Base-by-base conservation (phyloP, 257 asterid species). In the Nicotiana undulata region DNA sequence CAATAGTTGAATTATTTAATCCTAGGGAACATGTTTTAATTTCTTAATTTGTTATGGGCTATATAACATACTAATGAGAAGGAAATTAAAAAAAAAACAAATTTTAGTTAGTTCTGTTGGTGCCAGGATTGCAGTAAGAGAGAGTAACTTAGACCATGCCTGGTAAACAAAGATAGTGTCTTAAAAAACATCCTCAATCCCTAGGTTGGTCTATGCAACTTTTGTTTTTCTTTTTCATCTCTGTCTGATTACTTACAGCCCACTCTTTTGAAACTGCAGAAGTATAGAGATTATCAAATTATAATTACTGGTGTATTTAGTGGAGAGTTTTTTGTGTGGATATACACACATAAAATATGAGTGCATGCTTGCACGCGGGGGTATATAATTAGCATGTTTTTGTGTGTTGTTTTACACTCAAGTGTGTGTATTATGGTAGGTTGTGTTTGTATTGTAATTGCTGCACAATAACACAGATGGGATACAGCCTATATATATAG, bases 311-410 rank as follows among this genome's bases (percentile, higher is more conserved):
- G 4, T 70, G 58, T 58, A 5, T 66, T 46, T 66, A 79, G 81
- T 81, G 82, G 77, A 67, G 31, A 31, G 49, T 60, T 20, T 11
- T 51, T 51, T 51, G 4, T 70, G 59, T 55, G 84, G 81, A 76
- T 67, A 81, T 74, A 75, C 67, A 51, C 61, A 61, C 55, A 79
- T 40, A 82, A 79, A 84, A 84, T 82, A 74, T 61, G 56, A 60
- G 79, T 49, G 85, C 89, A 84, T 82, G 87, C 89, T 84, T 79
- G 89, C 89, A 84, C 85, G 89, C 87, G 85, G 82, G 76, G 40
- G 20, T 46, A 22, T 72, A 72, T 29, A 76, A 29, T 60, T 81
- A 82, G 84, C 85, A 72, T 86, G 83, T 52, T 79, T 84, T 77
- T 83, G 89, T 77, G 83, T 81, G 85, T 24, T 78, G 58, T 55